Evolutionary conservation across 2,329 filamentous ascomycete genomes (phyloP).

Genomic region (Fusarium virguliforme): DNA sequence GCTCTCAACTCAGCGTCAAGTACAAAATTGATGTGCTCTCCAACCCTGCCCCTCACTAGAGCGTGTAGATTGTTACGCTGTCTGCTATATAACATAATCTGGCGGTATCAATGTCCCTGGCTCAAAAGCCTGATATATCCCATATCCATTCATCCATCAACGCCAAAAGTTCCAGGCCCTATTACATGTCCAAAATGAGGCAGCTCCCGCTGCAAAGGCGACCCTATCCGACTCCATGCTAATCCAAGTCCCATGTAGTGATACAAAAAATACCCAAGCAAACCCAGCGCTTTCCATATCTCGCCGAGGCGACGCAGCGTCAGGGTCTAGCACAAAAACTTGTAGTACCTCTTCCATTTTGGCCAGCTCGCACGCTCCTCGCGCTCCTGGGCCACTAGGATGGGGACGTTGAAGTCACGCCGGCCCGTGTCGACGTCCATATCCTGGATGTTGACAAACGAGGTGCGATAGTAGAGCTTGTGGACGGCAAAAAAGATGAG

Average conservation of each 20-base stretch:
- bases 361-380: slow-evolving; percentile 83
- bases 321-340: slow-evolving; percentile 74
- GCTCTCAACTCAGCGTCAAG: not conserved
- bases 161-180: slow-evolving; percentile 6
- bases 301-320: not conserved
- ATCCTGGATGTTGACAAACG: slow-evolving; percentile 76
- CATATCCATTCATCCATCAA: slow-evolving; percentile 3
- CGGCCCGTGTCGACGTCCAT: slow-evolving; percentile 93
- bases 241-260: slow-evolving; percentile 23
- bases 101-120: slow-evolving; percentile 14
- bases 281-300: not conserved
- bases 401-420: slow-evolving; percentile 85
- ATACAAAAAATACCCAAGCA: slow-evolving; percentile 20
- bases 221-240: slow-evolving; percentile 39
- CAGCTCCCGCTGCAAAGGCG: slow-evolving; percentile 15
- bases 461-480: slow-evolving; percentile 82
- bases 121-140: slow-evolving; percentile 17
- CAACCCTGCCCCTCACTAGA: not conserved
- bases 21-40: not conserved
- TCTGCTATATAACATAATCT: slow-evolving; percentile 3
- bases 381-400: slow-evolving; percentile 84
- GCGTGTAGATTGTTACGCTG: not conserved
- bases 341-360: slow-evolving; percentile 82
- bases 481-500: slow-evolving; percentile 79
- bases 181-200: slow-evolving; percentile 1